Evolutionary conservation across 2,329 filamentous ascomycete genomes (phyloP).

Genomic region (Diplodia sapinea): DNA sequence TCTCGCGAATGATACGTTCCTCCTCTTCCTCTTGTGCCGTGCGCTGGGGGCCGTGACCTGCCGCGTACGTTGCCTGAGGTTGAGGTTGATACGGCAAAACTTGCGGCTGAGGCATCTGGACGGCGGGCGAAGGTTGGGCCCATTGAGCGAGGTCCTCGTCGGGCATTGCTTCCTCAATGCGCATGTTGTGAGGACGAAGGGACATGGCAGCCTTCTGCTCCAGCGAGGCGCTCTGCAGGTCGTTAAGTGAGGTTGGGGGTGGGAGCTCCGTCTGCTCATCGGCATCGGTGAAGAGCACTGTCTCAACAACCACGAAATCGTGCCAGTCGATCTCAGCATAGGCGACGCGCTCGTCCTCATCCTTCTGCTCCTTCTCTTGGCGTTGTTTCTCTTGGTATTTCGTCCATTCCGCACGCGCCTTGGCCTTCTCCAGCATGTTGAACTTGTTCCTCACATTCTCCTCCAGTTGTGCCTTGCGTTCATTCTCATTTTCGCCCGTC

Average conservation of each 20-base stretch:
- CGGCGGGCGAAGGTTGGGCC: constrained; percentile 39
- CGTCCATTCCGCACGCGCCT: constrained; percentile 83
- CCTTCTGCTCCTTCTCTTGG: constrained; percentile 84
- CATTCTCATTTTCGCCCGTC: constrained; percentile 72
- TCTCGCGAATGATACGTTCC: constrained; percentile 45
- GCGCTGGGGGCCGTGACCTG: constrained; percentile 41
- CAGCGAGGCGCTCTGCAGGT: constrained; percentile 90
- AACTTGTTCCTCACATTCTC: constrained; percentile 80
- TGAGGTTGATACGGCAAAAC: constrained; percentile 38
- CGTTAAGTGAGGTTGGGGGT: constrained; percentile 84
- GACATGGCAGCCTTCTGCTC: constrained; percentile 94
- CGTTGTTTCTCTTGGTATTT: constrained; percentile 86
- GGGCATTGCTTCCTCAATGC: constrained; percentile 95
- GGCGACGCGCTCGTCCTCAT: constrained; percentile 76
- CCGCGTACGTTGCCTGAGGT: constrained; percentile 40
- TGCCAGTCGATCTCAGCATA: constrained; percentile 96
- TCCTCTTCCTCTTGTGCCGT: constrained; percentile 49
- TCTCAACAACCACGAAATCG: constrained; percentile 95
- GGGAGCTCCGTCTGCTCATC: constrained; percentile 88
- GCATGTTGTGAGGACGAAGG: constrained; percentile 73
- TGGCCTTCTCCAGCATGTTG: constrained; percentile 78
- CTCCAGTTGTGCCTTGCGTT: constrained; percentile 74
- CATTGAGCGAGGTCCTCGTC: constrained; percentile 41
- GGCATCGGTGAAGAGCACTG: constrained; percentile 85
- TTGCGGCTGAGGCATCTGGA: constrained; percentile 42